phyloP scores from a whole-genome alignment of 2,329 filamentous ascomycete species.

The Fusarium ambrosium region DNA sequence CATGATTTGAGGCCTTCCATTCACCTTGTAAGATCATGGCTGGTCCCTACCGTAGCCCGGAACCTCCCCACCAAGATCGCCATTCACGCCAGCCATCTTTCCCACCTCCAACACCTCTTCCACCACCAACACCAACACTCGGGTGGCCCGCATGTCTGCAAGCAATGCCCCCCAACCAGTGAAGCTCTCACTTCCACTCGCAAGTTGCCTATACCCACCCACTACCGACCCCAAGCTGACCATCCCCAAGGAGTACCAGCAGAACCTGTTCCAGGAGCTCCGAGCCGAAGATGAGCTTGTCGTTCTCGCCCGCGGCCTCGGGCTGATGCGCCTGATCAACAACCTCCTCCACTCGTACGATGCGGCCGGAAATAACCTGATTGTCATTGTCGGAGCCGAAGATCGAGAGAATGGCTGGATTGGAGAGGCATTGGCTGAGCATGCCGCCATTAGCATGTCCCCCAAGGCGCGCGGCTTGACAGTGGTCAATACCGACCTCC shows the following conservation, averaged over 20 bases:
- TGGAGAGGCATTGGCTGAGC: slow-evolving; percentile 94
- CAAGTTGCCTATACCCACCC: slow-evolving; percentile 29
- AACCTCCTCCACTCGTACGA: slow-evolving; percentile 98
- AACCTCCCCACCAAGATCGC: slow-evolving; percentile 31
- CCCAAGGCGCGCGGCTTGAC: slow-evolving; percentile 87
- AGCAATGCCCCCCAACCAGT: slow-evolving; percentile 74
- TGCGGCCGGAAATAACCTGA: slow-evolving; percentile 92
- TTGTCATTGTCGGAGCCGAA: slow-evolving; percentile 89
- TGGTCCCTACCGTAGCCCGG: slow-evolving; percentile 20
- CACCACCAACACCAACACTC: slow-evolving; percentile 27
- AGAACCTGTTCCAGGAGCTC: slow-evolving; percentile 92
- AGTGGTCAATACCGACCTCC: slow-evolving; percentile 94
- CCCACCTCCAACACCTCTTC: slow-evolving; percentile 24
- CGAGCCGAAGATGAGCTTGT: slow-evolving; percentile 94
- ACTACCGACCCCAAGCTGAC: slow-evolving; percentile 24
- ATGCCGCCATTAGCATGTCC: slow-evolving; percentile 89
- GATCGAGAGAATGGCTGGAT: slow-evolving; percentile 98
- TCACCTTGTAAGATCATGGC: neutral
- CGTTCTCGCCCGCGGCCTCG: slow-evolving; percentile 90
- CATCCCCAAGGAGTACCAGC: slow-evolving; percentile 84
- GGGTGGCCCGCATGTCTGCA: slow-evolving; percentile 62
- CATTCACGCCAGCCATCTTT: slow-evolving; percentile 34
- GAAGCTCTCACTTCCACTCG: slow-evolving; percentile 80
- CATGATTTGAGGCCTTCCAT: slow-evolving; percentile 5
- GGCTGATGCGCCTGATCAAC: slow-evolving; percentile 91